These are phyloP conservation scores for Keithomyces neogunnii DNA, from an alignment of 2,329 filamentous ascomycete species.

Conservation along the genomic window DNA sequence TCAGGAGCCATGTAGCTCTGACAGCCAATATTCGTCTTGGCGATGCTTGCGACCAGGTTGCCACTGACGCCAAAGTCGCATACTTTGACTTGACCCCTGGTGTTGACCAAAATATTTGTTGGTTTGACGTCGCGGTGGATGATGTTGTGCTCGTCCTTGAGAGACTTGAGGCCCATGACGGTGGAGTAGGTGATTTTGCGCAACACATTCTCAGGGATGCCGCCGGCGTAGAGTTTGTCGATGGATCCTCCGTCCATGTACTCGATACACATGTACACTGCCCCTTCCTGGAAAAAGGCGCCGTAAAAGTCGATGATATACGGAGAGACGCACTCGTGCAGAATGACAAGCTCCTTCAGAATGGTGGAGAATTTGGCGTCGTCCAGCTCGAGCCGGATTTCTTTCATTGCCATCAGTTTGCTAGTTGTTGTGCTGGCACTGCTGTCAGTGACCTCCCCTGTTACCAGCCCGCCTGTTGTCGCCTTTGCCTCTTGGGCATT, in stretches of 20 bases:
- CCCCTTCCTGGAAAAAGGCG: constrained; percentile 97
- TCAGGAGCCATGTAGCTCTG: constrained; percentile 99
- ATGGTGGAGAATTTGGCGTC: constrained; percentile 96
- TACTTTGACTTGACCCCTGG: constrained; percentile 86
- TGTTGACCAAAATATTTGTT: constrained; percentile 95
- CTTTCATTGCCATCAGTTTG: constrained; percentile 97
- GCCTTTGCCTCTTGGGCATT: constrained; percentile 15
- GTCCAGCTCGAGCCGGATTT: constrained; percentile 89
- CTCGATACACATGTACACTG: constrained; percentile 98
- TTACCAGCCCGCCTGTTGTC: constrained; percentile 17
- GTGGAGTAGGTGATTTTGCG: constrained; percentile 87
- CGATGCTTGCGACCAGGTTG: constrained; percentile 93
- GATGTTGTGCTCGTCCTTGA: constrained; percentile 98
- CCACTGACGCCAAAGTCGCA: constrained; percentile 98
- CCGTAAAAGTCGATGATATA: constrained; percentile 99
- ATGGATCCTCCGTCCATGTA: constrained; percentile 98
- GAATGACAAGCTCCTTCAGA: constrained; percentile 92
- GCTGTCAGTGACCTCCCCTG: constrained; percentile 19
- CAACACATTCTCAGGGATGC: constrained; percentile 80
- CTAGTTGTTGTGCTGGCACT: constrained; percentile 49
- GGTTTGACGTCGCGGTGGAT: constrained; percentile 98
- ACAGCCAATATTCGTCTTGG: constrained; percentile 97
- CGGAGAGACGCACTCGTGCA: constrained; percentile 89
- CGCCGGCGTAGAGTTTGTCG: constrained; percentile 88
- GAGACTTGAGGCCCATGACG: constrained; percentile 78